A percentile compares a stretch with the other conserved stretches of the same genome.
Evolutionary conservation across 2,329 filamentous ascomycete genomes (phyloP).

Genomic region (Tolypocladium ophioglossoides): DNA sequence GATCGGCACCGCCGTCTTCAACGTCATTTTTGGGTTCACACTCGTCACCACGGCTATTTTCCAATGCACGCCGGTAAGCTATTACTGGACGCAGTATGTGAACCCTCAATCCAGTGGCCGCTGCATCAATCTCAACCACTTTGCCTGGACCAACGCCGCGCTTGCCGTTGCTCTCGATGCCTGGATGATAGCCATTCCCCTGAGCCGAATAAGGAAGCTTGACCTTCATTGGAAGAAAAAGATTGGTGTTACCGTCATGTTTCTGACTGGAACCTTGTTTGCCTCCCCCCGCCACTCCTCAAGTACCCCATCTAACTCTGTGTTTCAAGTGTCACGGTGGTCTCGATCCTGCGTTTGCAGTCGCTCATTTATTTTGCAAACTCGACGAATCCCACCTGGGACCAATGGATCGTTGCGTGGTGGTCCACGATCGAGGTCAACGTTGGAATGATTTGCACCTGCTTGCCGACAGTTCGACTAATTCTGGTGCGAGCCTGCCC

Average conservation of each 20-base stretch:
- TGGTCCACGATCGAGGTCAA: too few species aligned
- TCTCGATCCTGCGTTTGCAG: neutral
- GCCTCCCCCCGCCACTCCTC: neutral
- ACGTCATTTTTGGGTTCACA: neutral
- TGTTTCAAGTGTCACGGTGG: neutral
- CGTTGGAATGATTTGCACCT: neutral
- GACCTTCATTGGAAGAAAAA: slow-evolving; percentile 4
- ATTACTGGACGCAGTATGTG: slow-evolving; percentile 1
- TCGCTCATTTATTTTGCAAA: neutral
- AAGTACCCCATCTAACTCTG: neutral
- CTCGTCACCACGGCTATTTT: neutral
- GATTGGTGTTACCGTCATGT: slow-evolving; percentile 2
- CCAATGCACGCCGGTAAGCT: neutral
- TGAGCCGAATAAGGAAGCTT: slow-evolving; percentile 1
- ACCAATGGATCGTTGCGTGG: neutral
- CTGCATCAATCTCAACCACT: slow-evolving; percentile 1
- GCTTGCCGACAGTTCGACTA: neutral
- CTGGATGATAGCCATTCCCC: slow-evolving; percentile 2
- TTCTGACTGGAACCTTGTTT: slow-evolving; percentile 2
- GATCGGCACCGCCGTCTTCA: neutral
- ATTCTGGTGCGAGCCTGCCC: neutral
- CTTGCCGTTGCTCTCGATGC: neutral
- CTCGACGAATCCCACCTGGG: neutral
- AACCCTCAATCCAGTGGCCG: neutral
- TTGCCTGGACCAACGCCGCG: neutral